Evolutionary conservation across 2,329 filamentous ascomycete species (phyloP).

Genomic region (Fusarium mexicanum): DNA sequence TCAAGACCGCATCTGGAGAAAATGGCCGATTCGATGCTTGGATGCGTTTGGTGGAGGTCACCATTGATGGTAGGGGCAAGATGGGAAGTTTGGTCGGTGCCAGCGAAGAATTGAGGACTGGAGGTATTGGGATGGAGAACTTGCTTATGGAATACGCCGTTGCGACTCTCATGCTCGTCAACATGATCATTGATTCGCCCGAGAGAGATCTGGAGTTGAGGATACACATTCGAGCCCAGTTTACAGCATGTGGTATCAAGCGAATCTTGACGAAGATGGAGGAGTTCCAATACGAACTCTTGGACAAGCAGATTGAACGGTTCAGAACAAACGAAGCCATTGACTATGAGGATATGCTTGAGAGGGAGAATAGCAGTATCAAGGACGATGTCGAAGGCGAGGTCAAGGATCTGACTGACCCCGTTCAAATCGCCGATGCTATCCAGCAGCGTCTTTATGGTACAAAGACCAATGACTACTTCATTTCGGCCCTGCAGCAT

Average conservation of each 20-base stretch:
- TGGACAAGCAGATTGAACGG: conserved; percentile 96
- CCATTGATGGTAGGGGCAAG: conserved; percentile 94
- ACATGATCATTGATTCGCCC: conserved; percentile 94
- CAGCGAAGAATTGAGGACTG: conserved; percentile 93
- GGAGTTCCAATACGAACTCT: conserved; percentile 95
- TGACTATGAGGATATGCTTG: conserved; percentile 97
- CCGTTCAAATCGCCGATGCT: conserved; percentile 90
- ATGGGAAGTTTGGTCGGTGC: conserved; percentile 98
- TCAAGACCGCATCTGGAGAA: conserved; percentile 88
- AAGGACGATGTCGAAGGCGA: conserved; percentile 88
- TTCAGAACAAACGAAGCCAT: conserved; percentile 95
- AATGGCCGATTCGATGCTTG: conserved; percentile 97
- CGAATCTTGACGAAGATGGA: conserved; percentile 97
- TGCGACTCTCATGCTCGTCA: conserved; percentile 92
- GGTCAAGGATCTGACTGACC: conserved; percentile 91
- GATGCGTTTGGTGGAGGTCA: conserved; percentile 99
- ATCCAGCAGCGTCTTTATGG: conserved; percentile 87
- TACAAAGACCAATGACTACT: conserved; percentile 91
- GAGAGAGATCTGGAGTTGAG: conserved; percentile 89
- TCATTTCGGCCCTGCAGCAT: conserved; percentile 94
- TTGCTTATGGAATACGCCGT: conserved; percentile 99
- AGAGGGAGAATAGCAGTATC: conserved; percentile 89
- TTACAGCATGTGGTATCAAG: conserved; percentile 95
- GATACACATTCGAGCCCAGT: conserved; percentile 94
- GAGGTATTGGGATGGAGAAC: conserved; percentile 98